Evolutionary conservation across 1,139 yeast genomes (phyloP).

Genomic region (Kodamaea sp.): DNA sequence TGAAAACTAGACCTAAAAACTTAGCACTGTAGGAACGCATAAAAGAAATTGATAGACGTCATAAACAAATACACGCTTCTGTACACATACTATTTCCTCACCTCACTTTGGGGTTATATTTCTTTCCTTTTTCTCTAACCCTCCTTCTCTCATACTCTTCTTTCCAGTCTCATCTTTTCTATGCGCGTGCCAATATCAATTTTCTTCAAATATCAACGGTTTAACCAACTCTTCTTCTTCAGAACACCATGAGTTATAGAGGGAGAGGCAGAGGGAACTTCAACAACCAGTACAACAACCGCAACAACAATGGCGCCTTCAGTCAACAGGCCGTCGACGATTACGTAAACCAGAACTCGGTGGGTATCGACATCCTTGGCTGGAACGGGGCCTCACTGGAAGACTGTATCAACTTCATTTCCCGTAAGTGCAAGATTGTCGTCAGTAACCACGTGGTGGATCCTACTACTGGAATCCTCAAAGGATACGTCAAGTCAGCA

Average conservation of each 20-base stretch:
- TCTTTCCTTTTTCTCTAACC: no score
- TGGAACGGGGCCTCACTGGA: constrained; percentile 81
- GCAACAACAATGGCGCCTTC: constrained; percentile 18
- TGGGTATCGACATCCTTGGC: constrained; percentile 64
- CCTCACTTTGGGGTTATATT: no score
- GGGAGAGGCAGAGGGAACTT: constrained; percentile 49
- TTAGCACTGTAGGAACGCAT: no score
- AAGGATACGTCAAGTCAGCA: constrained; percentile 57
- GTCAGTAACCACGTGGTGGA: constrained; percentile 51
- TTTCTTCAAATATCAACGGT: background rate
- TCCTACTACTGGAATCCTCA: constrained; percentile 45
- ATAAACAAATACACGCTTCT: no score
- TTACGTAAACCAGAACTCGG: constrained; percentile 33
- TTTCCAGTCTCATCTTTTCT: no score
- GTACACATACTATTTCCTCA: no score
- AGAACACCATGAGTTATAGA: constrained; percentile 39
- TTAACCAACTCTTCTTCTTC: background rate
- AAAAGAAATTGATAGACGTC: no score
- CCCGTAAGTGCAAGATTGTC: constrained; percentile 63
- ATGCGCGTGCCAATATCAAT: constrained; percentile 1
- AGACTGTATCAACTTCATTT: constrained; percentile 67
- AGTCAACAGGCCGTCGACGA: constrained; percentile 33
- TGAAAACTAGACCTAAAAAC: no score
- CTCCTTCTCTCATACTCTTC: no score
- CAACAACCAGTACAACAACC: constrained; percentile 16